phyloP scores from a whole-genome alignment of 2,329 filamentous ascomycete species.

The Aureobasidium musti region DNA sequence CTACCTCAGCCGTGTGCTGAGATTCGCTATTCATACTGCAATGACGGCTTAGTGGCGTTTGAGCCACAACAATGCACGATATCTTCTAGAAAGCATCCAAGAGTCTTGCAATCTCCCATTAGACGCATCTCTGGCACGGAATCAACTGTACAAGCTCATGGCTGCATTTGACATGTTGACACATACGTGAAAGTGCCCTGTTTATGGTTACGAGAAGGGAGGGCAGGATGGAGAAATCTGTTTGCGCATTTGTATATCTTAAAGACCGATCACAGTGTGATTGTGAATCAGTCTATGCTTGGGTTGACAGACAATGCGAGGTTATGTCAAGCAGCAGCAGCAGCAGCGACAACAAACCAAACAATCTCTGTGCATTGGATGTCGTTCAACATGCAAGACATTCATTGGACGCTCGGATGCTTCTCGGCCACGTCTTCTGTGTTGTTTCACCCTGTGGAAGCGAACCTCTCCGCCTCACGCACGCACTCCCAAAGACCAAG shows the following conservation, averaged over 20 bases:
- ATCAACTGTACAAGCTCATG: not conserved
- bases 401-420: slow-evolving; percentile 11
- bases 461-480: not conserved
- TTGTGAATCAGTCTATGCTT: not conserved
- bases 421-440: not conserved
- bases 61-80: too few relatives aligned
- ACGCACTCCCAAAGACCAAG: not conserved
- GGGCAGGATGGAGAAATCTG: too few relatives aligned
- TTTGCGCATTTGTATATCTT: too few relatives aligned
- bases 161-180: not conserved
- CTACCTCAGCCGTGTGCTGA: not conserved
- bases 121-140: not conserved
- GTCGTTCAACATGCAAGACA: not conserved
- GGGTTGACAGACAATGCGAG: not conserved
- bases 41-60: too few relatives aligned
- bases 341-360: not conserved
- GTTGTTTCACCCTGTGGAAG: slow-evolving; percentile 11
- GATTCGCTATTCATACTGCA: too few relatives aligned
- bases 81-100: not conserved
- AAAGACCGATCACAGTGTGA: not conserved
- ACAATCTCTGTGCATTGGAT: not conserved
- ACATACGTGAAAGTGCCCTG: not conserved
- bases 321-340: too few relatives aligned
- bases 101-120: not conserved
- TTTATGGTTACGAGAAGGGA: too few relatives aligned